Percentiles rank a stretch among this genome's conserved stretches.
phyloP scores from a whole-genome alignment of 2,329 filamentous ascomycete species.

The Amesomyces nigricolor region DNA sequence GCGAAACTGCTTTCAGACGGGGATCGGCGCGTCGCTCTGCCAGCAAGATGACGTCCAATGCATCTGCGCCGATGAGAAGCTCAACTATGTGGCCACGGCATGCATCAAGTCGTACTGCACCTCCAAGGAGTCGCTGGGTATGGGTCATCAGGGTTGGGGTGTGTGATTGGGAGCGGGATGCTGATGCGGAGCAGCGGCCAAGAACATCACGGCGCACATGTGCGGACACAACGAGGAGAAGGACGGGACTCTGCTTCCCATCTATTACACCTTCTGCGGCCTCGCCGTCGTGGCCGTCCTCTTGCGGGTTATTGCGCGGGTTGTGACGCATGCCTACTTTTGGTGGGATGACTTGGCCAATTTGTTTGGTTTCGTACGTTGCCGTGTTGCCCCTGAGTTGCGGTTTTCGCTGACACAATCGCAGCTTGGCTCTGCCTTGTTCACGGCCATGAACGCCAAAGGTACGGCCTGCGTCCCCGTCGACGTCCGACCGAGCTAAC shows the following conservation, averaged over 20 bases:
- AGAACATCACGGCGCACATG: constrained; percentile 16
- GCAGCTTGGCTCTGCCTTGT: constrained; percentile 18
- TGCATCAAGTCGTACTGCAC: not conserved
- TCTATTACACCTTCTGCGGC: constrained; percentile 20
- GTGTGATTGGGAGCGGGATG: not conserved
- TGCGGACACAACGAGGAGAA: constrained; percentile 8
- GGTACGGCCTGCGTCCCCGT: not conserved
- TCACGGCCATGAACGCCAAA: constrained; percentile 16
- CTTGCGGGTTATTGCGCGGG: constrained; percentile 20
- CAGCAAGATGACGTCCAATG: not conserved
- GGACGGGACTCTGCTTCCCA: constrained; percentile 14
- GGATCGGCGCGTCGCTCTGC: not conserved
- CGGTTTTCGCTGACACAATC: not conserved
- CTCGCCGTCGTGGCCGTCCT: constrained; percentile 20
- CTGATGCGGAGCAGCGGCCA: constrained; percentile 15
- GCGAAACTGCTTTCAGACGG: not conserved
- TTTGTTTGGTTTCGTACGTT: constrained; percentile 22
- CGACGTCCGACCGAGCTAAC: not conserved
- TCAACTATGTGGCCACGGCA: not conserved
- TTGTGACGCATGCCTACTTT: constrained; percentile 25
- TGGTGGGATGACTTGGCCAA: constrained; percentile 26
- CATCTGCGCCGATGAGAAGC: not conserved
- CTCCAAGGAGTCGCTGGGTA: not conserved
- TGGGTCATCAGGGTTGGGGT: too few species aligned
- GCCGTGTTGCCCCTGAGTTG: not conserved